phyloP scores from a whole-genome alignment of 352 stramenopile genomes.

The Globisporangium emineosum region DNA sequence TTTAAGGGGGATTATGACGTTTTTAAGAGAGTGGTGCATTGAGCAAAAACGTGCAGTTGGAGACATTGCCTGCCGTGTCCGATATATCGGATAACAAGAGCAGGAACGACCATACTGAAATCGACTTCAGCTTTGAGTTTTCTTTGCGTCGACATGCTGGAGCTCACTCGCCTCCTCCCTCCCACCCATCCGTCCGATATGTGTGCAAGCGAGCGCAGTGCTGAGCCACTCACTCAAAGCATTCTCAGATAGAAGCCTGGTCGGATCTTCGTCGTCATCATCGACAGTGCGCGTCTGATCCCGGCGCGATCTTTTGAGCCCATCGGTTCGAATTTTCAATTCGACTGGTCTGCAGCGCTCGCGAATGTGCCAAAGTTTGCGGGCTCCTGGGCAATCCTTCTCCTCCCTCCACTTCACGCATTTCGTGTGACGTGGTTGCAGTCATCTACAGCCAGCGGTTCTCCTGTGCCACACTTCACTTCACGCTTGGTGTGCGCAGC shows the following conservation, averaged over 20 bases:
- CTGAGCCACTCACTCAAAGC: too few species aligned
- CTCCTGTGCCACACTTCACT: constrained; percentile 1
- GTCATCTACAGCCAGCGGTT: constrained; percentile 13
- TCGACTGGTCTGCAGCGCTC: constrained; percentile 8
- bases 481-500: not conserved
- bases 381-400: not conserved
- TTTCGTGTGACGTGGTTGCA: constrained; percentile 2
- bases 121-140: too few species aligned
- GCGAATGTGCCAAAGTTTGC: too few species aligned
- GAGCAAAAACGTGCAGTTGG: too few species aligned
- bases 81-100: too few species aligned
- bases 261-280: constrained; percentile 9
- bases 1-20: too few species aligned
- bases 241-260: constrained; percentile 8
- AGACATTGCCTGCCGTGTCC: too few species aligned
- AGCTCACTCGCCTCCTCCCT: not conserved
- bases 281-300: constrained; percentile 7
- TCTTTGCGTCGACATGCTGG: constrained; percentile 3
- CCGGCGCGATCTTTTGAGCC: constrained; percentile 8
- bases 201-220: not conserved
- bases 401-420: not conserved
- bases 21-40: too few species aligned
- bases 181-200: not conserved
- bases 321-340: constrained; percentile 9
- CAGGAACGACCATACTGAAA: too few species aligned